Evolutionary conservation across 495 filamentous ascomycete species (phyloP), one percentile per base, ranked within the genome.

Genomic region (Penicillium steckii): DNA sequence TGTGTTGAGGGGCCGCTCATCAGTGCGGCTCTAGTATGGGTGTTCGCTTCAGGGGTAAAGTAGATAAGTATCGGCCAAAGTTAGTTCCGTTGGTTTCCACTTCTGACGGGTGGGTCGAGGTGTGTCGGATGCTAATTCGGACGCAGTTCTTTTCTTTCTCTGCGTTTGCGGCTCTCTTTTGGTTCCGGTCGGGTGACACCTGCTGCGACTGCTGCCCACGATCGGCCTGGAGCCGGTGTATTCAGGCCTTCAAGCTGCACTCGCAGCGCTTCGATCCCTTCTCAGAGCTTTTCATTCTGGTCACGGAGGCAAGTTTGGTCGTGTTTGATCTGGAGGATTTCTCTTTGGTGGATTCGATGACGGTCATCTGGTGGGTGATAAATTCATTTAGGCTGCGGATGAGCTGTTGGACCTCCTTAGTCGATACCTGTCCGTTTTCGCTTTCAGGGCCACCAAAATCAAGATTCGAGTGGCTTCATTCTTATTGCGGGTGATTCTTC

Each of bases 11-110:
- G 9, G 10, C 30, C 53, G 52, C 32, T 59, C 24, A 26, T 13
- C 19, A 63, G 25, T 26, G 46, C 60, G 0, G 40, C 55, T 8
- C 50, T 50, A 19, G 59, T 59, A n/a, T 63, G 26, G 44, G 17
- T 54, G 43, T 59, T 59, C 9, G 44, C 50, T 13, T 44, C 15
- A 9, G 60, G 47, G 21, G 24, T n/a, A n/a, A n/a, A n/a, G n/a
- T 60, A 9, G 53, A 25, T 26, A 60, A 53, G 38, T 64, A 64
- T 46, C 53, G 47, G 32, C 56, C 50, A 19, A 60, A 64, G 4
- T 40, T 33, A 22, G 57, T 60, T 1, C 53, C 51, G 26, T 13
- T 50, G 25, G 47, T 26, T 4, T 56, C 15, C n/a, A 46, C 57
- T 6, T 64, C 56, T 47, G 50, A 52, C 37, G 44, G 48, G 32